phyloP scores from a whole-genome alignment of 805 yeast genomes.

The Brettanomyces naardenensis region DNA sequence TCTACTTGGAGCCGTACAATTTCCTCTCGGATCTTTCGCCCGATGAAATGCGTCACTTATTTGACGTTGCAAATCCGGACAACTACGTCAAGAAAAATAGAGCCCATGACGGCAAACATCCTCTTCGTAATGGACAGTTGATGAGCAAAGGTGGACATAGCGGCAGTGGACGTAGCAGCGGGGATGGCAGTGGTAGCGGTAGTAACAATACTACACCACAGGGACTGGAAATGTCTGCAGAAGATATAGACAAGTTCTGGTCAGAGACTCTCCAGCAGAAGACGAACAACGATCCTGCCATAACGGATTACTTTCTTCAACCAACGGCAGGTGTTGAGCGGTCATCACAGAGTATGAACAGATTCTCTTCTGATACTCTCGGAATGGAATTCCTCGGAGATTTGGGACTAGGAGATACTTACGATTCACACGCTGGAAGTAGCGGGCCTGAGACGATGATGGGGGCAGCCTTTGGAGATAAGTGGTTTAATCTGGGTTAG shows the following conservation, averaged over 20 bases:
- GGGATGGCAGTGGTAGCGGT: background rate
- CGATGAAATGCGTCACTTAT: slow-evolving; percentile 8
- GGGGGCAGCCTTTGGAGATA: too few relatives aligned
- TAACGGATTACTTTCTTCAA: too few relatives aligned
- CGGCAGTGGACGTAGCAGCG: background rate
- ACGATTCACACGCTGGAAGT: too few relatives aligned
- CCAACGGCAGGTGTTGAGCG: background rate
- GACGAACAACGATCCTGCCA: too few relatives aligned
- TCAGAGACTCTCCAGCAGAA: background rate
- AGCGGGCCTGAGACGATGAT: too few relatives aligned
- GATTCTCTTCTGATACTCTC: background rate
- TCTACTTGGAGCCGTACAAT: slow-evolving; percentile 6
- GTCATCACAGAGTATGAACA: background rate
- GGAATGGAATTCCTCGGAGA: slow-evolving; percentile 1
- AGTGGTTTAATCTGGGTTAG: too few relatives aligned
- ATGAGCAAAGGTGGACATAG: background rate
- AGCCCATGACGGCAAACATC: too few relatives aligned
- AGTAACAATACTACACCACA: background rate
- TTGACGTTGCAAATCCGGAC: background rate
- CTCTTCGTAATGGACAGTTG: background rate
- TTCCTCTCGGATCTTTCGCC: slow-evolving; percentile 12
- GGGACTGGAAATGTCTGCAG: background rate
- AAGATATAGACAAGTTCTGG: slow-evolving; percentile 2
- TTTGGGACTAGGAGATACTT: background rate
- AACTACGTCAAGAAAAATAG: background rate